These are phyloP conservation scores for Penicillium sp. DNA, from an alignment of 2,329 filamentous ascomycete species.

Conservation along the genomic window DNA sequence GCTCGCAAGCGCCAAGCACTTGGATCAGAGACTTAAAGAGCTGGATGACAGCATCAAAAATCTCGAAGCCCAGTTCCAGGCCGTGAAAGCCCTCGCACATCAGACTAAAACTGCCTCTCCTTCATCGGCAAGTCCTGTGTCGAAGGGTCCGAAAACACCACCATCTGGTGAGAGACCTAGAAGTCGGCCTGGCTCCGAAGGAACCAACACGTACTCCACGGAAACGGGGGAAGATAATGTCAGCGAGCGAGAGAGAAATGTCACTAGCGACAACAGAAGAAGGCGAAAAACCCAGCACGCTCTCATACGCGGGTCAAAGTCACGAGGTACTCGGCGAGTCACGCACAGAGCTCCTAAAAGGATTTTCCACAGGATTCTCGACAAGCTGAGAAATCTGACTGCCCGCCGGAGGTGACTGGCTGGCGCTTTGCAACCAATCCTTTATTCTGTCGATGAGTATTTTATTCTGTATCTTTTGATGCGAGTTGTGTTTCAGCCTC, in stretches of 20 bases:
- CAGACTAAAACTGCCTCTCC: not conserved
- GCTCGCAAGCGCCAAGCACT: not conserved
- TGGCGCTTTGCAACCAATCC: not conserved
- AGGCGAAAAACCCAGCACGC: not conserved
- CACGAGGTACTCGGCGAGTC: not conserved
- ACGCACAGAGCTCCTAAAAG: too few species aligned
- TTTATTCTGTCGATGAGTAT: not conserved
- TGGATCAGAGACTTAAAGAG: not conserved
- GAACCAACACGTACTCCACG: not conserved
- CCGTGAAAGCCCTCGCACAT: not conserved
- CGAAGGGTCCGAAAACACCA: not conserved
- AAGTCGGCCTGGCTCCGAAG: not conserved
- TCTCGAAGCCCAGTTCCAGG: not conserved
- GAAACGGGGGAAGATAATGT: too few species aligned
- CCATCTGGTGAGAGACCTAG: not conserved
- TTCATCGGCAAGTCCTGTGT: not conserved
- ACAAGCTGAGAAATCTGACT: too few species aligned
- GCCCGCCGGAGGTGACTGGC: too few species aligned
- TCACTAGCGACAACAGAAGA: not conserved
- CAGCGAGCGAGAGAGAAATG: too few species aligned
- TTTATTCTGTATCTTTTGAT: not conserved
- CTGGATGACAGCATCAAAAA: not conserved
- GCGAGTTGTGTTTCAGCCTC: too few species aligned
- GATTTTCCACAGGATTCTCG: too few species aligned
- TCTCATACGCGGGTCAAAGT: not conserved